Base-by-base conservation (phyloP, 148 eudicot genomes). In the Chenopodium berlandieri region DNA sequence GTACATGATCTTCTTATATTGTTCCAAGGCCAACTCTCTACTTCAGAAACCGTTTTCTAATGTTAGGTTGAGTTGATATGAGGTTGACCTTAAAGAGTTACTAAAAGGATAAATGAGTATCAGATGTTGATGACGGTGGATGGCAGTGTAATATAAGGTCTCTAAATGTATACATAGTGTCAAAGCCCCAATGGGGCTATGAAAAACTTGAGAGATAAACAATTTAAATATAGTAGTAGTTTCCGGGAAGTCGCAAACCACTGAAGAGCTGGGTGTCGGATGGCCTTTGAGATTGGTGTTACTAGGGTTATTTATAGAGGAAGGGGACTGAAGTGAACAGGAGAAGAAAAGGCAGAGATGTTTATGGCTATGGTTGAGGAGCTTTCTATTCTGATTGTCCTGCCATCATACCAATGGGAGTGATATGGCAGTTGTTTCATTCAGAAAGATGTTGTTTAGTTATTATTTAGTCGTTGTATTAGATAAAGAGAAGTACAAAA, bases 361-460 rank as follows among this genome's bases (percentile, higher is more conserved):
- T 34, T 58, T 71, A 19, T 54, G 75, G 27, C 69, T 71, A 54
- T 52, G 52, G 62, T 54, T 79, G 63, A 56, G 62, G 62, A 31
- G 71, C 16, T 50, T 14, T 72, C 65, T 56, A 7, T 22, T 67
- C 40, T 30, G 9, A 31, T 17, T 31, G 47, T 52, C 44, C 37
- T 79, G 44, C 12, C 30, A 30, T 25, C 67, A 70, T 32, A 62
- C 67, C 71, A 3, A 56, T 71, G 68, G 11, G 25, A 14, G 76
- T 71, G 54, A n/a, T 16, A 17, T 54, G 56, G 37, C 23, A 8
- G 22, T 20, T 79, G 34, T 23, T 19, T 32, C 32, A 1, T 30
- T 4, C 37, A 78, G 17, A 78, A 40, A 62, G 30, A 67, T 46
- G 4, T 8, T 54, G 4, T 14, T 54, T 62, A 1, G 25, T 20